Percentiles rank a stretch among this genome's conserved stretches.
Conservation (phyloP, 768 basidiomycete species). For the Chlorophyllum brunneum region DNA sequence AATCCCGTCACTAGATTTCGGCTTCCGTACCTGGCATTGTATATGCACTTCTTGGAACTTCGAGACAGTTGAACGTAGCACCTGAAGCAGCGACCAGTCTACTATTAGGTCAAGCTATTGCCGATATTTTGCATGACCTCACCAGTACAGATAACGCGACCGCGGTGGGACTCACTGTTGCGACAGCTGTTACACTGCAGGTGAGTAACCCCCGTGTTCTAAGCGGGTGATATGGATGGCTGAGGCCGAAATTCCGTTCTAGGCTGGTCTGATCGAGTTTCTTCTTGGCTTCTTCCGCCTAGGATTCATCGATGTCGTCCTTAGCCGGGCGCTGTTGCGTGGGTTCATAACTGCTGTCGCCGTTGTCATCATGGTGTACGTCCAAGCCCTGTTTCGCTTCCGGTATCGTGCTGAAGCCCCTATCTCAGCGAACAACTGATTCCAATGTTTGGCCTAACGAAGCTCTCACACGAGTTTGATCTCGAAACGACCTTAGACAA, state of each 20-base stretch:
- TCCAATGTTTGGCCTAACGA: conserved; percentile 82
- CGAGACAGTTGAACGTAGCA: conserved; percentile 75
- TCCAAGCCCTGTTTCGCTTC: conserved; percentile 9
- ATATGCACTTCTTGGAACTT: conserved; percentile 89
- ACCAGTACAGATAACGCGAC: conserved; percentile 43
- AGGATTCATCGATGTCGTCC: conserved; percentile 90
- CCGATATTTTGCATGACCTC: conserved; percentile 54
- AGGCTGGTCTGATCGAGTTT: conserved; percentile 86
- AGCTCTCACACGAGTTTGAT: conserved; percentile 48
- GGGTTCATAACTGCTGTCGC: conserved; percentile 88
- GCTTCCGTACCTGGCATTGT: conserved; percentile 84
- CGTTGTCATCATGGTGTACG: conserved; percentile 80
- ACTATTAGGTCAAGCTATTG: conserved; percentile 82
- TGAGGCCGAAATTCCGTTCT: neutral
- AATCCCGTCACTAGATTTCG: conserved; percentile 51
- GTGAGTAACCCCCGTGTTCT: conserved; percentile 29
- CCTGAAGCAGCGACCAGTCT: conserved; percentile 88
- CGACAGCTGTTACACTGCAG: conserved; percentile 84
- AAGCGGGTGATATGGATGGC: neutral
- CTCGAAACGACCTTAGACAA: conserved; percentile 76
- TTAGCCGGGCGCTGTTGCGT: conserved; percentile 82
- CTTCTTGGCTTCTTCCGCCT: conserved; percentile 83
- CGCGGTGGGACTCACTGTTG: conserved; percentile 58
- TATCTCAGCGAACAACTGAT: conserved; percentile 72
- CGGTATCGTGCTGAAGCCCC: conserved; percentile 3